phyloP scores from a whole-genome alignment of 495 filamentous ascomycete species.

The Aspergillus diversus region DNA sequence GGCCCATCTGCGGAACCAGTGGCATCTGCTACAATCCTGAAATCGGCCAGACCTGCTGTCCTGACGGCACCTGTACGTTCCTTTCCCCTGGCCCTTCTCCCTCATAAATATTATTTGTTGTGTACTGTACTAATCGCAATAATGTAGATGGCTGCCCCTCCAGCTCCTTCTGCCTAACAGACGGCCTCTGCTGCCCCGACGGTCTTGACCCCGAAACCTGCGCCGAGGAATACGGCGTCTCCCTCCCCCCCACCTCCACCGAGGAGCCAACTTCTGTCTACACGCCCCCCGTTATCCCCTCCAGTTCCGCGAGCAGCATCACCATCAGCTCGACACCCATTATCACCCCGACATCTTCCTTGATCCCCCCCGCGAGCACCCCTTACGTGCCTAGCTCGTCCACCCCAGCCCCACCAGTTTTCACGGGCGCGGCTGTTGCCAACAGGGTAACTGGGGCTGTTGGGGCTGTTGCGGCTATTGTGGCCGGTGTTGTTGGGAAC shows the following conservation, averaged over 20 bases:
- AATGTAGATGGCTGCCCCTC: constrained; percentile 22
- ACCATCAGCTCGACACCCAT: constrained; percentile 17
- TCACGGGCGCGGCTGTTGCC: neutral
- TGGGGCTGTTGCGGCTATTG: too few species aligned
- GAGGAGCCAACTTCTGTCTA: neutral
- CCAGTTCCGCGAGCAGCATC: constrained; percentile 18
- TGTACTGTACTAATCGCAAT: neutral
- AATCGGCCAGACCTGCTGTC: constrained; percentile 21
- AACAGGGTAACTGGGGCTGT: too few species aligned
- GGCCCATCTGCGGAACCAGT: constrained; percentile 18
- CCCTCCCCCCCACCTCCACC: constrained; percentile 9
- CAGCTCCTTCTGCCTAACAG: constrained; percentile 21
- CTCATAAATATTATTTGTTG: neutral
- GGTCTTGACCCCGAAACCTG: constrained; percentile 20
- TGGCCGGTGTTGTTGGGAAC: too few species aligned
- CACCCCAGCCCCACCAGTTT: neutral
- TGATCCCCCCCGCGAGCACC: neutral
- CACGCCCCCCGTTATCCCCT: neutral
- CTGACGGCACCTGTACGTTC: constrained; percentile 22
- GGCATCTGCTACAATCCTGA: constrained; percentile 23
- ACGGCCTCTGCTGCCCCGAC: constrained; percentile 22
- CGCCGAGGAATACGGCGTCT: constrained; percentile 16
- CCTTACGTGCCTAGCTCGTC: neutral
- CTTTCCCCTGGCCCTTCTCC: constrained; percentile 1
- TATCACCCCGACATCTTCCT: constrained; percentile 8